These are phyloP conservation scores for Colletotrichum gigasporum DNA, from an alignment of 2,329 filamentous ascomycete species.

Conservation along the genomic window DNA sequence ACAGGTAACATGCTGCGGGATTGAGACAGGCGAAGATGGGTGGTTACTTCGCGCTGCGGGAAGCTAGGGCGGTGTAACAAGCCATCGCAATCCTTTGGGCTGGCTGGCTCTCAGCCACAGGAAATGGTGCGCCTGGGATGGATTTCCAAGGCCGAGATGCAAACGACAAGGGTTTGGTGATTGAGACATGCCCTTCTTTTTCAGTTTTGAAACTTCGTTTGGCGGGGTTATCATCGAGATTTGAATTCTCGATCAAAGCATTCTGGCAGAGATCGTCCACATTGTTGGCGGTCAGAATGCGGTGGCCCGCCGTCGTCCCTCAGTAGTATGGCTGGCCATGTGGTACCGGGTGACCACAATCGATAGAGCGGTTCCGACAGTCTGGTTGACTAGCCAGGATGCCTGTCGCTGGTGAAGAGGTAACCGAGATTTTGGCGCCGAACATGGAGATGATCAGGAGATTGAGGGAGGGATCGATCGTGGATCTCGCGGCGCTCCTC, in stretches of 20 bases:
- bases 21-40: constrained; percentile 9
- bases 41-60: constrained; percentile 19
- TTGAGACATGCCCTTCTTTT: constrained; percentile 25
- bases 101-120: background rate
- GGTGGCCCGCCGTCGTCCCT: constrained; percentile 8
- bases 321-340: constrained; percentile 10
- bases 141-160: background rate
- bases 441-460: constrained; percentile 17
- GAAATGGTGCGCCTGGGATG: background rate
- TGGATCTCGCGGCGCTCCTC: constrained; percentile 11
- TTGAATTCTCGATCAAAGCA: background rate
- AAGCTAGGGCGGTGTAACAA: constrained; percentile 28
- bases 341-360: constrained; percentile 6
- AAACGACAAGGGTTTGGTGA: background rate
- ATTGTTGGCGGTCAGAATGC: constrained; percentile 17
- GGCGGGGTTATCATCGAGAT: constrained; percentile 22
- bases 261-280: background rate
- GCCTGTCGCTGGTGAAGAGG: constrained; percentile 10
- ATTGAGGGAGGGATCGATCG: constrained; percentile 20
- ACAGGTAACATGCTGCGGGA: constrained; percentile 14
- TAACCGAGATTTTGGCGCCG: constrained; percentile 20
- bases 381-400: constrained; percentile 30
- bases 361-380: constrained; percentile 16
- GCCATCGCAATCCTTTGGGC: background rate
- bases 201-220: background rate